Percentiles rank a stretch among this genome's conserved stretches.
These are phyloP conservation scores for Phaeomoniella chlamydospora DNA, from an alignment of 2,329 filamentous ascomycete genomes.

Conservation along the genomic window DNA sequence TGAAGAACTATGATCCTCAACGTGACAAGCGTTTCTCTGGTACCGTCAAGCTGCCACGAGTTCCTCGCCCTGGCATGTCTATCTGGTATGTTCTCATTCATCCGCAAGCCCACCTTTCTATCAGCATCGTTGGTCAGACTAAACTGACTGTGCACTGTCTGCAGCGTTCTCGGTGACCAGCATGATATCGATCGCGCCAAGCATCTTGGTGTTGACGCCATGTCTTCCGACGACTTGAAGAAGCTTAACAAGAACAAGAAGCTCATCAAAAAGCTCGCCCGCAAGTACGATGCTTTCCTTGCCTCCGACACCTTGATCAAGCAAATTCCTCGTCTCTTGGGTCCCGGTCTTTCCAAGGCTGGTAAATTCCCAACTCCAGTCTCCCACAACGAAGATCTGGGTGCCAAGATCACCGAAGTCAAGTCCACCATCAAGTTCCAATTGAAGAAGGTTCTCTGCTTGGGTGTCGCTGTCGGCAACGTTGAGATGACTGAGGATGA, in stretches of 20 bases:
- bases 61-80: slow-evolving; percentile 83
- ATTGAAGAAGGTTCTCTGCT: slow-evolving; percentile 99
- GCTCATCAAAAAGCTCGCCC: slow-evolving; percentile 99
- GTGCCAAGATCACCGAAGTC: slow-evolving; percentile 94
- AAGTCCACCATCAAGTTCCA: slow-evolving; percentile 99
- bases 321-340: slow-evolving; percentile 99
- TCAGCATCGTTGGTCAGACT: neutral
- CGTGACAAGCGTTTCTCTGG: slow-evolving; percentile 99
- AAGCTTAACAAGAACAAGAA: slow-evolving; percentile 99
- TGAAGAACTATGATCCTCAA: slow-evolving; percentile 98
- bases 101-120: too few species aligned
- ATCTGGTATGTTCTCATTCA: slow-evolving; percentile 48
- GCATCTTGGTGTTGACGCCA: slow-evolving; percentile 96
- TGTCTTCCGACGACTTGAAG: slow-evolving; percentile 98
- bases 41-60: slow-evolving; percentile 61
- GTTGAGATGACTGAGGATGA: slow-evolving; percentile 95
- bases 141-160: slow-evolving; percentile 1
- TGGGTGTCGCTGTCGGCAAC: slow-evolving; percentile 98
- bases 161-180: slow-evolving; percentile 72
- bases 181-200: slow-evolving; percentile 99
- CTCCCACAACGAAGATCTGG: slow-evolving; percentile 89
- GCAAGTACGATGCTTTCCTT: slow-evolving; percentile 99
- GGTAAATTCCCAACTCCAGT: slow-evolving; percentile 99
- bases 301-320: slow-evolving; percentile 96
- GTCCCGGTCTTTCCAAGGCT: slow-evolving; percentile 89